A percentile compares a stretch with the other conserved stretches of the same genome.
Evolutionary conservation across 2,329 filamentous ascomycete genomes (phyloP).

Genomic region (Trichoderma atrobrunneum): DNA sequence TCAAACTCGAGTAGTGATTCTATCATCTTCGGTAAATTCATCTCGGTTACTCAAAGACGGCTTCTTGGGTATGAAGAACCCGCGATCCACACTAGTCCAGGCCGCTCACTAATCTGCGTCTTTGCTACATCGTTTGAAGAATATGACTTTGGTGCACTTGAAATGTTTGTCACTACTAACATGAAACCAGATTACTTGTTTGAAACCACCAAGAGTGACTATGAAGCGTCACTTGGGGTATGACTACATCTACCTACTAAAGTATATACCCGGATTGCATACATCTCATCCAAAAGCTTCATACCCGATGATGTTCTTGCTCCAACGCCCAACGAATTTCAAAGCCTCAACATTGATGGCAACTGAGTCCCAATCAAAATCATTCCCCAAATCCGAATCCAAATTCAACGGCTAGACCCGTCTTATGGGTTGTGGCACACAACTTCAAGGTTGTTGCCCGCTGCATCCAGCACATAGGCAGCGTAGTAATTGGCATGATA

Average conservation of each 20-base stretch:
- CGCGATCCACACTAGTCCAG: background rate
- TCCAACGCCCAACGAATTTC: background rate
- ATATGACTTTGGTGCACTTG: background rate
- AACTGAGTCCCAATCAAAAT: background rate
- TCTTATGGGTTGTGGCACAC: conserved; percentile 27
- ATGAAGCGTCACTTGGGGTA: background rate
- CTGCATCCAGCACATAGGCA: conserved; percentile 49
- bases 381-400: background rate
- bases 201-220: background rate
- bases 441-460: conserved; percentile 53
- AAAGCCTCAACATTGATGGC: background rate
- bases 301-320: background rate
- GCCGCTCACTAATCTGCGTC: background rate
- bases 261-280: background rate
- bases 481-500: conserved; percentile 49
- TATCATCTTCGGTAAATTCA: background rate
- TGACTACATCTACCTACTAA: background rate
- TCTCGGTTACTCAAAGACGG: background rate
- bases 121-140: background rate
- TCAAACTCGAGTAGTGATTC: background rate
- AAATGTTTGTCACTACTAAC: background rate
- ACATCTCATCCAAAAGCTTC: background rate
- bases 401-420: background rate
- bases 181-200: background rate
- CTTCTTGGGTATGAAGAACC: background rate